Conservation (phyloP, 257 asterid genomes). For the Salvia rosmarinus region DNA sequence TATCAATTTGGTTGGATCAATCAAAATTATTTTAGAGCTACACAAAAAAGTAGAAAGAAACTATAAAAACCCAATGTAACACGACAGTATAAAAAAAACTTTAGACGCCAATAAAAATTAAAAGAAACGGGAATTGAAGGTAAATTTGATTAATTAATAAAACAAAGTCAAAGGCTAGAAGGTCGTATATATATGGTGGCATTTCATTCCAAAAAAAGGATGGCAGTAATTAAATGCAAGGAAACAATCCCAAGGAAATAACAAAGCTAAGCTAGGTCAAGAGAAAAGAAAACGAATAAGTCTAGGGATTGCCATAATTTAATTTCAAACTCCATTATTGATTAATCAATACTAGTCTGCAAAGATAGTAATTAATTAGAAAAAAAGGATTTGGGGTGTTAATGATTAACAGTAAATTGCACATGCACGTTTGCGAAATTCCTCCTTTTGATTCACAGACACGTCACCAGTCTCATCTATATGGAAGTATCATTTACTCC, state of each 20-base stretch:
- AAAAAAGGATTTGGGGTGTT: slow-evolving; percentile 21
- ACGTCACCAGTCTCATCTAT: slow-evolving; percentile 14
- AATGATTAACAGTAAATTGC: slow-evolving; percentile 35
- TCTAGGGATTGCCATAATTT: slow-evolving; percentile 41
- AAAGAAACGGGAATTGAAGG: background rate
- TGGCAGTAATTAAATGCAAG: slow-evolving; percentile 27
- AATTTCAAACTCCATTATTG: slow-evolving; percentile 11
- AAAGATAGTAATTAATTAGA: too few relatives aligned
- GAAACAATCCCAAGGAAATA: slow-evolving; percentile 53
- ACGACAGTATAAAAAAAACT: too few relatives aligned
- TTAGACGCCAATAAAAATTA: too few relatives aligned
- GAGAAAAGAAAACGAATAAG: slow-evolving; percentile 2
- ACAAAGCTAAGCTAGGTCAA: slow-evolving; percentile 42
- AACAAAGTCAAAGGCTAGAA: slow-evolving; percentile 32
- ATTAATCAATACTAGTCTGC: too few relatives aligned
- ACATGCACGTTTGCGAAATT: slow-evolving; percentile 36
- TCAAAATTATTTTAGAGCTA: too few relatives aligned
- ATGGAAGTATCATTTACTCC: background rate
- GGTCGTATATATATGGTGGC: slow-evolving; percentile 12
- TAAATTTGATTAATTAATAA: background rate
- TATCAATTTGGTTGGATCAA: too few relatives aligned
- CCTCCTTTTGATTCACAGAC: slow-evolving; percentile 29
- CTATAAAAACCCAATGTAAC: too few relatives aligned
- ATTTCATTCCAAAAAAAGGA: slow-evolving; percentile 17
- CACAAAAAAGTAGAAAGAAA: too few relatives aligned